Conservation (phyloP, 192 early-diverging fungal genomes). For the Coemansia sp. region DNA sequence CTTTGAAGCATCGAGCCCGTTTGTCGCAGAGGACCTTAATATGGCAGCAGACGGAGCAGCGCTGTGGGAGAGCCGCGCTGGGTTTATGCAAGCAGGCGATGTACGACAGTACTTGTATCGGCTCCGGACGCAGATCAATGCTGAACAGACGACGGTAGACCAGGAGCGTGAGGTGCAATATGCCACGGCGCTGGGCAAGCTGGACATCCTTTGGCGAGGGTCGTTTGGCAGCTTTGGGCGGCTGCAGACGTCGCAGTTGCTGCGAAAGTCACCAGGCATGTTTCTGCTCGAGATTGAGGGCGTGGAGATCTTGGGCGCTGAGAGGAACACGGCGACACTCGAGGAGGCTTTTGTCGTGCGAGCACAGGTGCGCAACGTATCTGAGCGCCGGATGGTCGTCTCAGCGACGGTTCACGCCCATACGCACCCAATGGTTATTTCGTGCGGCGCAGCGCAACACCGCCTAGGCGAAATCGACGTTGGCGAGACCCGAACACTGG, state of each 20-base stretch:
- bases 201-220: slow-evolving; percentile 96
- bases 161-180: slow-evolving; percentile 58
- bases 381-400: slow-evolving; percentile 40
- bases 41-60: slow-evolving; percentile 11
- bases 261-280: slow-evolving; percentile 77
- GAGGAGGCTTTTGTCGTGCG: slow-evolving; percentile 45
- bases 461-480: slow-evolving; percentile 67
- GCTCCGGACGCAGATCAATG: slow-evolving; percentile 65
- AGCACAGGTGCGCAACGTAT: slow-evolving; percentile 47
- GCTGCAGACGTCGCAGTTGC: slow-evolving; percentile 90
- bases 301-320: slow-evolving; percentile 11
- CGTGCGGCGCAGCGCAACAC: slow-evolving; percentile 43
- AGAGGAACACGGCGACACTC: slow-evolving; percentile 11
- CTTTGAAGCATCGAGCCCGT: slow-evolving; percentile 82
- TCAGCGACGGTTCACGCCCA: slow-evolving; percentile 27
- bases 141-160: slow-evolving; percentile 50
- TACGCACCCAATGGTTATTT: slow-evolving; percentile 37
- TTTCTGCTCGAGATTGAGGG: slow-evolving; percentile 44
- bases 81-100: slow-evolving; percentile 69
- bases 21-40: slow-evolving; percentile 60
- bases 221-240: slow-evolving; percentile 86
- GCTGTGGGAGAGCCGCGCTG: slow-evolving; percentile 34
- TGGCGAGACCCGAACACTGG: slow-evolving; percentile 64
- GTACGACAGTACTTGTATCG: slow-evolving; percentile 92
- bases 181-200: slow-evolving; percentile 85